Evolutionary conservation across 345 rosid genomes (phyloP).

Genomic region (Citrus sinensis): DNA sequence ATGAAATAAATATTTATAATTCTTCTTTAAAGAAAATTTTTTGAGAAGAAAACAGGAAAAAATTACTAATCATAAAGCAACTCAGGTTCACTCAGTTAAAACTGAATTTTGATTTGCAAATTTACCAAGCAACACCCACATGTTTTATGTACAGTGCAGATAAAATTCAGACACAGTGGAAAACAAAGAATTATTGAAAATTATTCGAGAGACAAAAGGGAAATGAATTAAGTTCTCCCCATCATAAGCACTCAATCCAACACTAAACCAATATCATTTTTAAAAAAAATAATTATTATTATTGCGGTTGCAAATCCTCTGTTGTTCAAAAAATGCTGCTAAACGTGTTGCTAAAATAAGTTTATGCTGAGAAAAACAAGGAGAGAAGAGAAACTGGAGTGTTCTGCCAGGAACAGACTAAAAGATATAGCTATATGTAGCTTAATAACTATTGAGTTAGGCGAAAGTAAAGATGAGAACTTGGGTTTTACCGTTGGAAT

Average conservation of each 20-base stretch:
- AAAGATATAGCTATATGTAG: neutral
- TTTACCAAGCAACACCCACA: neutral
- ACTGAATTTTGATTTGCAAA: neutral
- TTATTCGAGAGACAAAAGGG: neutral
- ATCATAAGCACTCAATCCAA: neutral
- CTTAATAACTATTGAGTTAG: neutral
- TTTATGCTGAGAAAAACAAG: neutral
- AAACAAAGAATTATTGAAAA: neutral
- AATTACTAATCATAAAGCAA: neutral
- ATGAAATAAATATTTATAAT: neutral
- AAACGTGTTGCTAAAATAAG: neutral
- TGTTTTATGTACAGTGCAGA: neutral
- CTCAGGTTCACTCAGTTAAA: neutral
- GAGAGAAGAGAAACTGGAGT: neutral
- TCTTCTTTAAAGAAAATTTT: neutral
- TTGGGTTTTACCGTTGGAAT: slow-evolving; percentile 67
- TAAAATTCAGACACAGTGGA: neutral
- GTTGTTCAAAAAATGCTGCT: neutral
- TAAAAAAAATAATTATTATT: neutral
- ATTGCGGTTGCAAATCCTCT: neutral
- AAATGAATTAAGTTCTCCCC: neutral
- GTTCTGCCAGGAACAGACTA: neutral
- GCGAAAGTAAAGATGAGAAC: neutral
- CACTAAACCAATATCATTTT: neutral
- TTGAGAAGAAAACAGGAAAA: neutral